These are phyloP conservation scores for Coccomyxa sp. DNA, from an alignment of 139 green algal genomes.

Conservation along the genomic window DNA sequence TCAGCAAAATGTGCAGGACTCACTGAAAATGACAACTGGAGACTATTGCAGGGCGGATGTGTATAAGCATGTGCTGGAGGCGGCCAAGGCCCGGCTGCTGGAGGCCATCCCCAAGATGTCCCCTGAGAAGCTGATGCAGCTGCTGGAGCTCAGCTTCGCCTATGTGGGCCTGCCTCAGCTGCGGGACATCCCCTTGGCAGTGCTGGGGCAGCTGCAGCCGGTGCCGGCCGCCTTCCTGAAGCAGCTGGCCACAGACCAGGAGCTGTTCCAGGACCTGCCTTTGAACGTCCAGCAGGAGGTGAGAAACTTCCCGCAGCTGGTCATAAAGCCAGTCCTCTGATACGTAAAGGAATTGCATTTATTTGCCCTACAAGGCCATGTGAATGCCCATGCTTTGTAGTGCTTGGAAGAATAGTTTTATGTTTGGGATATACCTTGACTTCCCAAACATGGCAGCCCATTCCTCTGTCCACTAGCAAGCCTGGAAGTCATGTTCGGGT, in stretches of 20 bases:
- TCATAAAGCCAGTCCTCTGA: not conserved
- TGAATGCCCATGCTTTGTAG: too few species aligned
- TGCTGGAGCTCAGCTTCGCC: slow-evolving; percentile 39
- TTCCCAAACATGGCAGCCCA: too few species aligned
- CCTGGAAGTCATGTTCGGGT: too few species aligned
- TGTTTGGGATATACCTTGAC: too few species aligned
- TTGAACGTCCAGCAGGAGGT: slow-evolving; percentile 67
- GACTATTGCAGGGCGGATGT: slow-evolving; percentile 46
- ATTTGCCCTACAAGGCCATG: too few species aligned
- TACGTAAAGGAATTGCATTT: too few species aligned
- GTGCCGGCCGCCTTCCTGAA: slow-evolving; percentile 75
- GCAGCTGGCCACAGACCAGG: slow-evolving; percentile 68
- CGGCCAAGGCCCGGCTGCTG: slow-evolving; percentile 51
- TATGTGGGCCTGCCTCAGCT: slow-evolving; percentile 57
- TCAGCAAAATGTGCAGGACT: too few species aligned
- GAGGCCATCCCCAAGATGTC: slow-evolving; percentile 17
- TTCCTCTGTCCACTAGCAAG: too few species aligned
- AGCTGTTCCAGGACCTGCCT: slow-evolving; percentile 72
- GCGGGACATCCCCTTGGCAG: slow-evolving; percentile 49
- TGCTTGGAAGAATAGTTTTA: too few species aligned
- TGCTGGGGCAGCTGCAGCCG: slow-evolving; percentile 49
- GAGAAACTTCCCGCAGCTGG: not conserved
- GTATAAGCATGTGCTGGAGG: slow-evolving; percentile 52
- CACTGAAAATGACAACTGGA: too few species aligned
- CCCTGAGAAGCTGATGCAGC: slow-evolving; percentile 26